These are phyloP conservation scores for Orbilia javanica DNA, from an alignment of 2,329 filamentous ascomycete species.

Conservation along the genomic window DNA sequence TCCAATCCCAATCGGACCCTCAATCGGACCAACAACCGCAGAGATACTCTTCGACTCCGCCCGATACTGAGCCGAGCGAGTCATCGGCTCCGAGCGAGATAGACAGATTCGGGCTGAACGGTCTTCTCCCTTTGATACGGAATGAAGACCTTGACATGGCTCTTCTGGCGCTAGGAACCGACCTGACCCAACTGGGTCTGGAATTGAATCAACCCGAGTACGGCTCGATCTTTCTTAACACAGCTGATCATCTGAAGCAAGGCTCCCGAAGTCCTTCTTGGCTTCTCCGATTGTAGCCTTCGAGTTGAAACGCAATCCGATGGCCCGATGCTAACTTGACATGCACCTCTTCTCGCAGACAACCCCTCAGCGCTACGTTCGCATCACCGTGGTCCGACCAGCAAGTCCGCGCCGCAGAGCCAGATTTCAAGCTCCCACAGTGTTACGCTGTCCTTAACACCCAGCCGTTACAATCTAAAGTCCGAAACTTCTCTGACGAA, in stretches of 20 bases:
- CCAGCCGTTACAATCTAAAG: conserved; percentile 72
- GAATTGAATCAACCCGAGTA: conserved; percentile 75
- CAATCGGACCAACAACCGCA: conserved; percentile 49
- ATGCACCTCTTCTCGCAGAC: conserved; percentile 61
- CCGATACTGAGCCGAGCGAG: conserved; percentile 56
- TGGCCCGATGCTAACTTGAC: conserved; percentile 58
- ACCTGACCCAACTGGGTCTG: conserved; percentile 74
- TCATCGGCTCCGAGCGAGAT: conserved; percentile 59
- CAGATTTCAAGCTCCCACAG: conserved; percentile 74
- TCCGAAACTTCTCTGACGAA: conserved; percentile 73
- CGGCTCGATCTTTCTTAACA: conserved; percentile 62
- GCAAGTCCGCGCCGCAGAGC: conserved; percentile 72
- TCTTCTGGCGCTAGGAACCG: conserved; percentile 73
- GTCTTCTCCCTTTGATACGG: conserved; percentile 61
- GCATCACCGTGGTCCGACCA: conserved; percentile 74
- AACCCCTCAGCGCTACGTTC: conserved; percentile 74
- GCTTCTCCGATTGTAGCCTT: conserved; percentile 48
- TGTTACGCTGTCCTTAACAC: conserved; percentile 78
- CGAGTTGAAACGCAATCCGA: conserved; percentile 16
- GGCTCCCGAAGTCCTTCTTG: conserved; percentile 56
- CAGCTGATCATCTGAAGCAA: conserved; percentile 47
- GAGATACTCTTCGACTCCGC: conserved; percentile 54
- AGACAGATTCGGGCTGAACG: conserved; percentile 62
- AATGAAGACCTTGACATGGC: conserved; percentile 61
- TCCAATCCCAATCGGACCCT: conserved; percentile 41